Percentiles rank a stretch among this genome's conserved stretches.
phyloP scores from a whole-genome alignment of 2,329 filamentous ascomycete species.

The Cytospora piceae region DNA sequence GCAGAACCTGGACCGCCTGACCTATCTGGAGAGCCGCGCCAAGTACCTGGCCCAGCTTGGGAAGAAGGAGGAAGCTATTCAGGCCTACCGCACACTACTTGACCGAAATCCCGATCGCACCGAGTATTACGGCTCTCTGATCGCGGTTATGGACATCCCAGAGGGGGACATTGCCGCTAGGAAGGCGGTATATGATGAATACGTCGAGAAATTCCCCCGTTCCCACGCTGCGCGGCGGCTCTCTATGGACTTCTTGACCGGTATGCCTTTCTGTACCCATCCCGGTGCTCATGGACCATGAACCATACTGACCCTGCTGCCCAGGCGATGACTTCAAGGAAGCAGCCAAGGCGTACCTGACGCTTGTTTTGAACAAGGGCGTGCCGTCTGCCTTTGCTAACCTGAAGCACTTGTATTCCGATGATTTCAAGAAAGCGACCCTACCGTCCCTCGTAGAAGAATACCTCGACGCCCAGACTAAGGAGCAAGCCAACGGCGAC shows the following conservation, averaged over 20 bases:
- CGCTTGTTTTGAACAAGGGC: conserved; percentile 85
- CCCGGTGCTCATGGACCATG: background rate
- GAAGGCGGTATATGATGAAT: conserved; percentile 75
- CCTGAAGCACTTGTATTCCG: conserved; percentile 87
- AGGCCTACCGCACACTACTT: conserved; percentile 78
- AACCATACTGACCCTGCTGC: conserved; percentile 27
- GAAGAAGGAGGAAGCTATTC: conserved; percentile 77
- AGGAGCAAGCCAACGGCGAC: conserved; percentile 48
- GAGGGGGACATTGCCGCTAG: conserved; percentile 63
- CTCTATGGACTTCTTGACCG: conserved; percentile 85
- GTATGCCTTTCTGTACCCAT: conserved; percentile 45
- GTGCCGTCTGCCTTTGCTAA: conserved; percentile 97
- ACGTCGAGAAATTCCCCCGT: conserved; percentile 78
- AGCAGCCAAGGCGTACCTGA: conserved; percentile 78
- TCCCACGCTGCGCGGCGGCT: conserved; percentile 84
- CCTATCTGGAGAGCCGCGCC: conserved; percentile 83
- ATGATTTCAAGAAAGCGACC: conserved; percentile 75
- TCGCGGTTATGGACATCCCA: conserved; percentile 67
- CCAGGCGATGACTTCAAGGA: conserved; percentile 77
- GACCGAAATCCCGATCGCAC: conserved; percentile 88
- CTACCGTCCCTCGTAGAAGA: conserved; percentile 77
- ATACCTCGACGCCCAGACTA: conserved; percentile 65
- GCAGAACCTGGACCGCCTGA: conserved; percentile 79
- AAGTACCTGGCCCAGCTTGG: conserved; percentile 81
- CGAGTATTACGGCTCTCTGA: conserved; percentile 80